Conservation (phyloP, 495 filamentous ascomycete genomes). For the Xylaria grammica region DNA sequence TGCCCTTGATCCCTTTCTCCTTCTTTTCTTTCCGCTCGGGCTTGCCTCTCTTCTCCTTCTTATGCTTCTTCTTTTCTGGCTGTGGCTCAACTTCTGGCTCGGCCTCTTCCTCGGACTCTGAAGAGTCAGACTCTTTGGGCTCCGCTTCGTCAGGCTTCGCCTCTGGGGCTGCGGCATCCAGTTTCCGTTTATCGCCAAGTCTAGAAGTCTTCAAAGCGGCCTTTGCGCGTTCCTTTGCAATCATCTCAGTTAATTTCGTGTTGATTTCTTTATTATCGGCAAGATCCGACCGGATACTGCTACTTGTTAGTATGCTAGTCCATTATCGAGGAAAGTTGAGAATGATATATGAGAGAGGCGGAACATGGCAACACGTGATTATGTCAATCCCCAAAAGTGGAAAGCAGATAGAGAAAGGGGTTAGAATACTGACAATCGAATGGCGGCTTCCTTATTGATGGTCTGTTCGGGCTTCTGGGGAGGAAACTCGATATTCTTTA, state of each 20-base stretch:
- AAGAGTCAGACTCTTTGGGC: constrained; percentile 24
- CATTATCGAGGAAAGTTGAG: neutral
- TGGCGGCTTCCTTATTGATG: constrained; percentile 81
- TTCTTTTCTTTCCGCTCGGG: constrained; percentile 22
- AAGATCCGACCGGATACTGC: constrained; percentile 70
- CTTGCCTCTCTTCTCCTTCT: constrained; percentile 28
- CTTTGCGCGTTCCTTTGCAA: constrained; percentile 53
- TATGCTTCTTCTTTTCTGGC: constrained; percentile 36
- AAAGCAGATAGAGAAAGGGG: neutral
- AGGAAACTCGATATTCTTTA: constrained; percentile 65
- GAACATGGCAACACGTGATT: no score
- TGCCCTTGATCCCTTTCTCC: constrained; percentile 20
- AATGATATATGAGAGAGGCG: no score
- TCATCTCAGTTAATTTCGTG: constrained; percentile 48
- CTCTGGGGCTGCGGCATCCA: constrained; percentile 34
- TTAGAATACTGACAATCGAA: constrained; percentile 58
- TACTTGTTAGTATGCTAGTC: neutral
- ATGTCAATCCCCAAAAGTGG: no score
- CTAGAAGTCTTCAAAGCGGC: constrained; percentile 42
- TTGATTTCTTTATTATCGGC: constrained; percentile 50
- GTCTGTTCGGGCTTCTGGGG: constrained; percentile 61
- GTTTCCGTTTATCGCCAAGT: constrained; percentile 45
- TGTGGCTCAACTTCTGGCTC: constrained; percentile 1
- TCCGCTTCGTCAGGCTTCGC: constrained; percentile 22
- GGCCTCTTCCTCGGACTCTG: constrained; percentile 28